A percentile compares a stretch with the other conserved stretches of the same genome.
Evolutionary conservation across 805 yeast genomes (phyloP).

Genomic region (Saccharomyces cerevisiae): DNA sequence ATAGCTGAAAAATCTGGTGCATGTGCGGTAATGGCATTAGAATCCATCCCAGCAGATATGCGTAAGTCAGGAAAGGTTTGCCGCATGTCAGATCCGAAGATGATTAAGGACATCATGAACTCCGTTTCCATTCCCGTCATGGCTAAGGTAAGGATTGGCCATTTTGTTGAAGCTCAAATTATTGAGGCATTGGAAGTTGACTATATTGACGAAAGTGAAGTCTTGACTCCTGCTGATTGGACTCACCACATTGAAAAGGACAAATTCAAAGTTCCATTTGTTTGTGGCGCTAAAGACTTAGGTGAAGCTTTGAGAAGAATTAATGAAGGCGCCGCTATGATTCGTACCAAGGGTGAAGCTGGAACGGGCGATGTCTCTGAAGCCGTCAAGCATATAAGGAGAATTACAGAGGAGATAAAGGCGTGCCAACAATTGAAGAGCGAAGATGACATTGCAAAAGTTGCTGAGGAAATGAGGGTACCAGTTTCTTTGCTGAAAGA

Average conservation of each 20-base stretch:
- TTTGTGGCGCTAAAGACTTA: conserved; percentile 72
- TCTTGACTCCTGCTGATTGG: conserved; percentile 72
- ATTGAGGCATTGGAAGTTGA: conserved; percentile 63
- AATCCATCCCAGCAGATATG: conserved; percentile 77
- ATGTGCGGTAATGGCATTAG: conserved; percentile 81
- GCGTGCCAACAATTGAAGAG: conserved; percentile 26
- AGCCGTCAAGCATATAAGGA: conserved; percentile 64
- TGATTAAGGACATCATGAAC: conserved; percentile 64
- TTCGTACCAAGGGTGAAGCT: conserved; percentile 80
- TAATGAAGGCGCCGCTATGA: conserved; percentile 78
- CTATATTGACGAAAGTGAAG: conserved; percentile 77
- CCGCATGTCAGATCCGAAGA: conserved; percentile 77
- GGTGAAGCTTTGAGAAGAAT: conserved; percentile 76
- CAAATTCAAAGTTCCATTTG: conserved; percentile 63
- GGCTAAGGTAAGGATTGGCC: conserved; percentile 82
- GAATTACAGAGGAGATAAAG: conserved; percentile 48
- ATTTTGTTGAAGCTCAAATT: conserved; percentile 70
- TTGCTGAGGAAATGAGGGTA: conserved; percentile 52
- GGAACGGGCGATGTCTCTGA: conserved; percentile 81
- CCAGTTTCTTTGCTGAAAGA: conserved; percentile 43
- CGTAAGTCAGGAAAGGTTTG: conserved; percentile 73
- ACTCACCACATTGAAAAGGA: conserved; percentile 51
- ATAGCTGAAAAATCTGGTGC: conserved; percentile 80
- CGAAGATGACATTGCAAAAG: conserved; percentile 39
- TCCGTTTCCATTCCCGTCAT: conserved; percentile 60